Conservation (phyloP, 2,329 filamentous ascomycete genomes). For the Phaeosphaeriaceae sp. region DNA sequence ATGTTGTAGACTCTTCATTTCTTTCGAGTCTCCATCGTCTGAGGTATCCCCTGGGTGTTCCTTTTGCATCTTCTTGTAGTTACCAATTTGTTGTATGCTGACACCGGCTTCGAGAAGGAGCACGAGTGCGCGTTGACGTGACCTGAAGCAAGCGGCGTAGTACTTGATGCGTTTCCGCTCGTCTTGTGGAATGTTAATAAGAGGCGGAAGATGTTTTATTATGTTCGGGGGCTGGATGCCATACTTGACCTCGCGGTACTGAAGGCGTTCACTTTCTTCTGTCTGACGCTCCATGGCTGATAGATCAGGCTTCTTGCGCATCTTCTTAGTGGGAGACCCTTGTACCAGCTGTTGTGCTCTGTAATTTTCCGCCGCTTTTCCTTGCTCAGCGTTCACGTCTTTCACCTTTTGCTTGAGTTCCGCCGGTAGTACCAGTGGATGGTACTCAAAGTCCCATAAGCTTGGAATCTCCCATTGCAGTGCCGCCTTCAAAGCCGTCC, state of each 20-base stretch:
- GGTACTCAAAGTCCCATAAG: constrained; percentile 44
- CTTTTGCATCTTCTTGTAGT: constrained; percentile 33
- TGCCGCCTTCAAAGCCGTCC: constrained; percentile 40
- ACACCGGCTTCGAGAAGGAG: constrained; percentile 41
- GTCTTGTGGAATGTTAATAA: constrained; percentile 42
- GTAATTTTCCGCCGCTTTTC: neutral
- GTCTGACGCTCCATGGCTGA: constrained; percentile 26
- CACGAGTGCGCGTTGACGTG: constrained; percentile 37
- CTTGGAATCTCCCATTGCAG: constrained; percentile 42
- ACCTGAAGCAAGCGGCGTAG: constrained; percentile 40
- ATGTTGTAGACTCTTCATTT: constrained; percentile 24
- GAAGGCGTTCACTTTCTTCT: constrained; percentile 37
- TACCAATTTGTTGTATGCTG: constrained; percentile 32
- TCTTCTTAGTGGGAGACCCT: constrained; percentile 25
- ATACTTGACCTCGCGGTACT: constrained; percentile 41
- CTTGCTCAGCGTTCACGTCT: neutral
- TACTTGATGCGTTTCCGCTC: constrained; percentile 27
- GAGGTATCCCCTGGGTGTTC: constrained; percentile 30
- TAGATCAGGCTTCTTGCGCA: constrained; percentile 34
- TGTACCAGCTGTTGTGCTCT: constrained; percentile 17
- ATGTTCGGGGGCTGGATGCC: constrained; percentile 37
- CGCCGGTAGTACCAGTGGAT: constrained; percentile 29
- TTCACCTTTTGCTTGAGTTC: constrained; percentile 10
- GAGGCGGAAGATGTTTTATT: constrained; percentile 29
- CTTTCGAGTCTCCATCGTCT: constrained; percentile 9